Evolutionary conservation across 2,329 filamentous ascomycete species (phyloP).

Genomic region (Aspergillus aculeatus): DNA sequence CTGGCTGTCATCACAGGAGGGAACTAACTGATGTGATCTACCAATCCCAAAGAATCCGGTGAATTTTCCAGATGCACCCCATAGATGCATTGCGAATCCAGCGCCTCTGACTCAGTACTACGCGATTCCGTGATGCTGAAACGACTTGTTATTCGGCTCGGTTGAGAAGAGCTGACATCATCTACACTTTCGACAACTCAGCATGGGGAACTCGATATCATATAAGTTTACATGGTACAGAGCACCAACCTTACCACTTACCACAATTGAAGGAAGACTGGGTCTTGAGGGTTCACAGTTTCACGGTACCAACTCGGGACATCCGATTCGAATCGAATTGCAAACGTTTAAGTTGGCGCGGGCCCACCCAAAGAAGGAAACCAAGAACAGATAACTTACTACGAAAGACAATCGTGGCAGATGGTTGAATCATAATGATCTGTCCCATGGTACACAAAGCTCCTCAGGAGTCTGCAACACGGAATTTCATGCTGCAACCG

Average conservation of each 20-base stretch:
- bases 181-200: not conserved
- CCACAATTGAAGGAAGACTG: not conserved
- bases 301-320: not conserved
- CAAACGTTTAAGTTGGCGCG: not conserved
- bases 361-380: too few species aligned
- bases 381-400: not conserved
- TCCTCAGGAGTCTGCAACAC: slow-evolving; percentile 7
- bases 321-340: not conserved
- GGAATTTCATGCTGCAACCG: not conserved
- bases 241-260: too few species aligned
- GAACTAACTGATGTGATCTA: not conserved
- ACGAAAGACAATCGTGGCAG: not conserved
- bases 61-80: not conserved
- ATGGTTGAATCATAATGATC: not conserved
- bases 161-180: slow-evolving; percentile 16
- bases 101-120: not conserved
- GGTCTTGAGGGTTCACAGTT: not conserved
- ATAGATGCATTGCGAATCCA: slow-evolving; percentile 8
- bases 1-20: not conserved
- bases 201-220: too few species aligned
- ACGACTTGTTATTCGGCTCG: not conserved
- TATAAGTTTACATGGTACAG: too few species aligned
- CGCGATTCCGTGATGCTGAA: not conserved
- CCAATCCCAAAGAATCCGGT: not conserved
- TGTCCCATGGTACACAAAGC: slow-evolving; percentile 8